Evolutionary conservation across 164 flowering plant species (phyloP).

Genomic region (Chimonanthus praecox): DNA sequence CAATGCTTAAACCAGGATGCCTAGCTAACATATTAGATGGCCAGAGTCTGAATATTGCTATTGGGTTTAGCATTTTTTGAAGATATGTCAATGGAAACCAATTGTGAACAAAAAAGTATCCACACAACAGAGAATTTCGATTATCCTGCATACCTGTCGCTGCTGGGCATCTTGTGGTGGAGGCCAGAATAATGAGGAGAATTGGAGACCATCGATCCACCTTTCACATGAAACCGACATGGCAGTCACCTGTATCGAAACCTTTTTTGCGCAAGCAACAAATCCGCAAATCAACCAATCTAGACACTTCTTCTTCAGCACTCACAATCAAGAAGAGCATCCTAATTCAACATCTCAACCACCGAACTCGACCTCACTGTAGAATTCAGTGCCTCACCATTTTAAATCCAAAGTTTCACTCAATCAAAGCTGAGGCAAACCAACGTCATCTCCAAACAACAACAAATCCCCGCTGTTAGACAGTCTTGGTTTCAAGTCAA

Average conservation of each 20-base stretch:
- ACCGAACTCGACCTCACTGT: neutral
- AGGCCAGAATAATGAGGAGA: conserved; percentile 83
- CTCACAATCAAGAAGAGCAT: conserved; percentile 35
- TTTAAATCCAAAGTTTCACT: neutral
- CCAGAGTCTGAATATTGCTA: too few species aligned
- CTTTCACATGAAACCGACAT: conserved; percentile 63
- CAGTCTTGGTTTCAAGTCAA: neutral
- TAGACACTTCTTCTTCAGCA: neutral
- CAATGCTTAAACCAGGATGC: too few species aligned
- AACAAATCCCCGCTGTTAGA: neutral
- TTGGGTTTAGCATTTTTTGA: too few species aligned
- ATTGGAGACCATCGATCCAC: conserved; percentile 90
- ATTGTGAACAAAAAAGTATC: neutral
- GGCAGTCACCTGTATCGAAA: neutral
- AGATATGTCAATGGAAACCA: neutral
- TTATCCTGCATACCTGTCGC: conserved; percentile 43
- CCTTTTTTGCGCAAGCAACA: neutral
- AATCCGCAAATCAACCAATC: neutral
- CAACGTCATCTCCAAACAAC: neutral
- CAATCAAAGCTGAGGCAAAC: neutral
- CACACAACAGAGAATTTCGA: neutral
- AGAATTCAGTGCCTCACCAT: neutral
- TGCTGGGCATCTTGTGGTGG: conserved; percentile 74
- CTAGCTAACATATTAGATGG: too few species aligned
- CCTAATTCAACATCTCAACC: conserved; percentile 39